A percentile compares a stretch with the other conserved stretches of the same genome.
phyloP scores from a whole-genome alignment of 345 rosid species.

The Fremontodendron californicum region DNA sequence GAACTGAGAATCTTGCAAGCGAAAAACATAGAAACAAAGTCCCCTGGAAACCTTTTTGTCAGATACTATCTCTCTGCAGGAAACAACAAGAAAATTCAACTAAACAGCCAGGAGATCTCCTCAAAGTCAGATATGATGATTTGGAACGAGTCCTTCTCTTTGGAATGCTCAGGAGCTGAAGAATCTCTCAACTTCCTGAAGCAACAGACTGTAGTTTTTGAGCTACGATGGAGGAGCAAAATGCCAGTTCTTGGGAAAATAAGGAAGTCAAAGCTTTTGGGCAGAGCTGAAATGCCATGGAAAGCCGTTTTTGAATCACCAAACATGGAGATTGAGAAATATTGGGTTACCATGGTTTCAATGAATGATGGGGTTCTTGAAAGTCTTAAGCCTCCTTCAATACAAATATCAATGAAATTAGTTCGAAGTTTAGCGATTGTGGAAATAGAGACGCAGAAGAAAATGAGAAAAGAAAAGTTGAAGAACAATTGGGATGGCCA shows the following conservation, averaged over 20 bases:
- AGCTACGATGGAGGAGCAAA: conserved; percentile 50
- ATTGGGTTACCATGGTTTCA: conserved; percentile 37
- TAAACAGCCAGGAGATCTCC: conserved; percentile 48
- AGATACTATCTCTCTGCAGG: conserved; percentile 65
- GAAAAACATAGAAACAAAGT: conserved; percentile 49
- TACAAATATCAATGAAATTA: conserved; percentile 35
- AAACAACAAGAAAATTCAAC: conserved; percentile 43
- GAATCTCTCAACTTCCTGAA: conserved; percentile 39
- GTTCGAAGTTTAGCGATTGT: conserved; percentile 15
- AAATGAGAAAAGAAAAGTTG: conserved; percentile 7
- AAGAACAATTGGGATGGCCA: conserved; percentile 18
- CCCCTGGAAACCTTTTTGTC: conserved; percentile 46
- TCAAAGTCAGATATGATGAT: conserved; percentile 26
- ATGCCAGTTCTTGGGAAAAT: conserved; percentile 30
- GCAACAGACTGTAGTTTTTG: conserved; percentile 50
- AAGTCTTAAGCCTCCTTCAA: conserved; percentile 38
- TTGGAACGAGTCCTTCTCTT: conserved; percentile 61
- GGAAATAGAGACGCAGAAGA: conserved; percentile 6
- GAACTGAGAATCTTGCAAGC: conserved; percentile 62
- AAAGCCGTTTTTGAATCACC: conserved; percentile 42
- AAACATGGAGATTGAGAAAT: conserved; percentile 40
- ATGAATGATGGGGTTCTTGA: conserved; percentile 12
- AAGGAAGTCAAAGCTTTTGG: conserved; percentile 51
- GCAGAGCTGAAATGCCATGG: conserved; percentile 62
- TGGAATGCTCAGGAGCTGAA: conserved; percentile 59